Base-by-base conservation (phyloP, 2,329 filamentous ascomycete genomes). In the Trichoderma aggressivum region DNA sequence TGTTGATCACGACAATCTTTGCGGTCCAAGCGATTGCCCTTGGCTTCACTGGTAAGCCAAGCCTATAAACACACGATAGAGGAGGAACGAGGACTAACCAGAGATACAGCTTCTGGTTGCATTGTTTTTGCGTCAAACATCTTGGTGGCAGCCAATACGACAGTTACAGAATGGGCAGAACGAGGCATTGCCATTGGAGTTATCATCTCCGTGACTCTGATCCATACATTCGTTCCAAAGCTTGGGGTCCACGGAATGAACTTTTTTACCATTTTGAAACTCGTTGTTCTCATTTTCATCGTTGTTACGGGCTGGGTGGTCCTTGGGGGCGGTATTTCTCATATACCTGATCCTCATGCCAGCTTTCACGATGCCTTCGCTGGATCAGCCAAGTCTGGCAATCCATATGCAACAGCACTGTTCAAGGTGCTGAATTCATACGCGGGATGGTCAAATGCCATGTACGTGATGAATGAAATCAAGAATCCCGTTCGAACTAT, bases 401-500 rank as follows among this genome's bases (percentile, higher is more conserved):
- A 74, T 26, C 70, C 60, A 5, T 74, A 74, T 47, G 73, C 73
- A n/a, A 74, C 73, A 16, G 73, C 70, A 2, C 62, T 74, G 1
- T 74, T 74, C 58, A 74, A 74, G 47, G 73, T 74, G 6, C 24
- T 74, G 16, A 74, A 74, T 16, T 74, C 73, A 3, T 74, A 73
- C 28, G 59, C 73, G 8, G 73, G 73, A 1, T 74, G 73, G 73
- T 66, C 59, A 0, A 74, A 74, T 28, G 73, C 73, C 21, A 74
- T 74, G 73, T 74, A 74, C 12, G 73, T 74, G 55, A 62, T 74
- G 24, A 74, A 74, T 39, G 73, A 74, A 32, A 67, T 74, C n/a
- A 72, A 72, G 47, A 59, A 74, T 12, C 73, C 73, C 7, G 62
- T 74, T 5, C 73, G 73, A 34, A 74, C 73, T 14, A 73, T 74